Base-by-base conservation (phyloP, 345 rosid species). In the Gynandropsis gynandra region DNA sequence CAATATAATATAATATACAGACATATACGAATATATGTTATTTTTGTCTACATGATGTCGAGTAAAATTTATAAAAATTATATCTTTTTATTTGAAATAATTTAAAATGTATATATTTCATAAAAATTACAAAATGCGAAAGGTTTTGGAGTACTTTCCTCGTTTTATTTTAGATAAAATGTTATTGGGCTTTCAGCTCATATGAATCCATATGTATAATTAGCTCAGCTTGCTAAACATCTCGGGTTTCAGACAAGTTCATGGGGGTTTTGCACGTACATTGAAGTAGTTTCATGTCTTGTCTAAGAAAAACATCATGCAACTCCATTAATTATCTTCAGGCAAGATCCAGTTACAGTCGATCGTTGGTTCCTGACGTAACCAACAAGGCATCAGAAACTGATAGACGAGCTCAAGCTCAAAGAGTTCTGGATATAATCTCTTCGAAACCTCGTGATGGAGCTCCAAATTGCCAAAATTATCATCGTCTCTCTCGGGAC, bases 401-500 rank as follows among this genome's bases (percentile, higher is more conserved):
- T 52, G 76, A 65, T 43, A 72, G 56, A 38, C 57, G 64, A 47
- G 65, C 75, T 66, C 66, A 66, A 33, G 83, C 85, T 7, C 69
- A 77, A 6, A 69, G 78, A 37, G 68, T 79, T 53, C 62, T 80
- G 6, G 73, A 81, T 50, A 71, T 80, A 47, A 52, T 79, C 29
- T 52, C 75, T 46, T 61, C 74, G 13, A 70, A 64, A 72, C 42
- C 62, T n/a, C n/a, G n/a, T 10, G 32, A 19, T 0, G 59, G 14
- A 44, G 32, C 52, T 11, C 7, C 65, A 7, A 9, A 33, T 40
- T 57, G 55, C 34, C 65, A 53, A 38, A 58, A 37, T 64, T 78
- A 90, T 70, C 69, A 78, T 34, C 84, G 85, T 47, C 64, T 73
- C 68, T 63, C 83, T 48, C 65, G 75, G 74, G 80, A 66, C 50